These are phyloP conservation scores for Capsicum rhomboideum DNA, from an alignment of 257 asterid species.

Conservation along the genomic window DNA sequence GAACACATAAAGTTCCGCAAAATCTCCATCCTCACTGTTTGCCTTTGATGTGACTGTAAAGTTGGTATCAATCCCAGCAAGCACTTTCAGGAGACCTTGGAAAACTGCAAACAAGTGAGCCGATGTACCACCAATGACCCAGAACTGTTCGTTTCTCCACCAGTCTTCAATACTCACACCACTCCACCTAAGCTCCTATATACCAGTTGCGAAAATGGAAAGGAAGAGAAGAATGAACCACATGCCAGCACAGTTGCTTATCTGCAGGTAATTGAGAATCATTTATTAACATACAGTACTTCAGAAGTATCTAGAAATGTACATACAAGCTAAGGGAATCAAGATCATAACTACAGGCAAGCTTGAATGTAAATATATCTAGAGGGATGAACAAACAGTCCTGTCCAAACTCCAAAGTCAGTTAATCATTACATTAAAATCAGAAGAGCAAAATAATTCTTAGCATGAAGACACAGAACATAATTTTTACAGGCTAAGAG, in stretches of 20 bases:
- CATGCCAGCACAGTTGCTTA: slow-evolving; percentile 82
- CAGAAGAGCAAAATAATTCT: not conserved
- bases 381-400: not conserved
- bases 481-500: not conserved
- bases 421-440: not conserved
- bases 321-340: not conserved
- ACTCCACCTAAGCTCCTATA: slow-evolving; percentile 85
- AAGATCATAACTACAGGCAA: not conserved
- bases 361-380: not conserved
- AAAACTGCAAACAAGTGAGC: slow-evolving; percentile 90
- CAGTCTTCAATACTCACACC: slow-evolving; percentile 81
- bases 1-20: slow-evolving; percentile 69
- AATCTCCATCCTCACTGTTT: slow-evolving; percentile 69
- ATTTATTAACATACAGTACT: not conserved
- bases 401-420: not conserved
- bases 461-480: not conserved
- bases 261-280: slow-evolving; percentile 33
- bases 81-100: slow-evolving; percentile 87
- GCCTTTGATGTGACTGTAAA: slow-evolving; percentile 91
- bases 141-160: slow-evolving; percentile 97
- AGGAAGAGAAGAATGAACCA: slow-evolving; percentile 79
- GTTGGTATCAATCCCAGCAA: slow-evolving; percentile 84
- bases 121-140: slow-evolving; percentile 97
- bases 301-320: not conserved
- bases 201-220: slow-evolving; percentile 74